Evolutionary conservation across 768 basidiomycete genomes (phyloP).

Genomic region (Leccinum uliginosum): DNA sequence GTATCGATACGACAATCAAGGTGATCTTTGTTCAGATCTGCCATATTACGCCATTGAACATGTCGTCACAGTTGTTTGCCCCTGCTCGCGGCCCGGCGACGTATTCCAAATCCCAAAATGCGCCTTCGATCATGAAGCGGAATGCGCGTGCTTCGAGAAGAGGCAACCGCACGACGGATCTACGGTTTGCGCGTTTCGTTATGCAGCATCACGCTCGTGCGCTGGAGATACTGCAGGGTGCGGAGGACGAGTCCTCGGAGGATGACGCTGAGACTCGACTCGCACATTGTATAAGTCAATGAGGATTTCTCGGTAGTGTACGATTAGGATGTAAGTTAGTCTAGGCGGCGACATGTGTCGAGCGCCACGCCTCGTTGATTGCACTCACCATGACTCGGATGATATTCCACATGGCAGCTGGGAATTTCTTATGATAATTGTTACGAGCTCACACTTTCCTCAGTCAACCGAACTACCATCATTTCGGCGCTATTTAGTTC

Average conservation of each 20-base stretch:
- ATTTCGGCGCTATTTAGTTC: conserved; percentile 18
- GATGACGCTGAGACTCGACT: conserved; percentile 26
- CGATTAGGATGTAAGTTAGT: not conserved
- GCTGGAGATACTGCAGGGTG: conserved; percentile 19
- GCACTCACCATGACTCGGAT: conserved; percentile 1
- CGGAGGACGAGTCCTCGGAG: conserved; percentile 16
- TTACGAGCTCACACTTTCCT: conserved; percentile 15
- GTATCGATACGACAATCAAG: conserved; percentile 84
- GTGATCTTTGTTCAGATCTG: conserved; percentile 33
- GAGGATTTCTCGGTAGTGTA: conserved; percentile 6
- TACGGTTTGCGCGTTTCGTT: conserved; percentile 30
- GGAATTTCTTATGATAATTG: conserved; percentile 29
- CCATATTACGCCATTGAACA: not conserved
- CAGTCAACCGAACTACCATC: conserved; percentile 20
- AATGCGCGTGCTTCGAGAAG: conserved; percentile 41
- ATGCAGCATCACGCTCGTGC: conserved; percentile 29
- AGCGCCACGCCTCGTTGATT: conserved; percentile 8
- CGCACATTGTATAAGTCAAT: conserved; percentile 29
- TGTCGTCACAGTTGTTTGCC: conserved; percentile 53
- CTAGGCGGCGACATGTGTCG: not conserved
- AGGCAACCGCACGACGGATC: conserved; percentile 16
- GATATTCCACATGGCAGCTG: conserved; percentile 9
- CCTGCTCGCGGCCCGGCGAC: conserved; percentile 43
- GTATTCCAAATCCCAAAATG: conserved; percentile 54
- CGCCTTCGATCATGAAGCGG: conserved; percentile 50